phyloP scores from a whole-genome alignment of 805 yeast genomes.

The Candida michaelii region DNA sequence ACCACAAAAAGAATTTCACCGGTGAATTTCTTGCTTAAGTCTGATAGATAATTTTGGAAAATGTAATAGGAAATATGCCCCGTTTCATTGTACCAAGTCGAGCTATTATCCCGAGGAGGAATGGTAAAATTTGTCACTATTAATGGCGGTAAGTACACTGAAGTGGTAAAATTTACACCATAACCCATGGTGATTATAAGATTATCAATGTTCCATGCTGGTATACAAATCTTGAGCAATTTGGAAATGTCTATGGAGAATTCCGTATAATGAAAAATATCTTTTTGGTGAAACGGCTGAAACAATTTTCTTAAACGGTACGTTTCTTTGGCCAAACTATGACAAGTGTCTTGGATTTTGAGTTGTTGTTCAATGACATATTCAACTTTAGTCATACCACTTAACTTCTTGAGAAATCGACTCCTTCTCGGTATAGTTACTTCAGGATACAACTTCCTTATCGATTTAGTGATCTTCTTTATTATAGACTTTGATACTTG shows the following conservation, averaged over 20 bases:
- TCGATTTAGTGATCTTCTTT: background rate
- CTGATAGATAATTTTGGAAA: conserved; percentile 17
- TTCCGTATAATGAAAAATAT: conserved; percentile 25
- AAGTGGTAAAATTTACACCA: conserved; percentile 21
- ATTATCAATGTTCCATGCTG: conserved; percentile 8
- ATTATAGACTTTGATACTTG: background rate
- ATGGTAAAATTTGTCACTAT: conserved; percentile 18
- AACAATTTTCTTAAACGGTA: conserved; percentile 12
- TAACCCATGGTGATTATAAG: conserved; percentile 19
- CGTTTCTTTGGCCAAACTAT: conserved; percentile 16
- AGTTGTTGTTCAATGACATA: conserved; percentile 11
- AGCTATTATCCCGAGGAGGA: background rate
- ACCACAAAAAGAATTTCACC: conserved; percentile 18
- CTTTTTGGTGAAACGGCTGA: conserved; percentile 12
- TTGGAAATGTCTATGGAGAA: conserved; percentile 18
- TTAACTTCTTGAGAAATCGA: background rate
- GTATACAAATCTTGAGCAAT: conserved; percentile 11
- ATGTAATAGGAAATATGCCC: conserved; percentile 19
- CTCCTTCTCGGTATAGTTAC: background rate
- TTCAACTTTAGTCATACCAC: conserved; percentile 1
- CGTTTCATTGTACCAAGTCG: conserved; percentile 11
- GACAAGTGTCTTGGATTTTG: conserved; percentile 12
- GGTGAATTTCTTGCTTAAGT: conserved; percentile 17
- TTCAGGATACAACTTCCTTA: conserved; percentile 2
- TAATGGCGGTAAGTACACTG: conserved; percentile 23